A percentile compares a stretch with the other conserved stretches of the same genome.
phyloP scores from a whole-genome alignment of 352 stramenopile species.

The Globisporangium iwayamae region DNA sequence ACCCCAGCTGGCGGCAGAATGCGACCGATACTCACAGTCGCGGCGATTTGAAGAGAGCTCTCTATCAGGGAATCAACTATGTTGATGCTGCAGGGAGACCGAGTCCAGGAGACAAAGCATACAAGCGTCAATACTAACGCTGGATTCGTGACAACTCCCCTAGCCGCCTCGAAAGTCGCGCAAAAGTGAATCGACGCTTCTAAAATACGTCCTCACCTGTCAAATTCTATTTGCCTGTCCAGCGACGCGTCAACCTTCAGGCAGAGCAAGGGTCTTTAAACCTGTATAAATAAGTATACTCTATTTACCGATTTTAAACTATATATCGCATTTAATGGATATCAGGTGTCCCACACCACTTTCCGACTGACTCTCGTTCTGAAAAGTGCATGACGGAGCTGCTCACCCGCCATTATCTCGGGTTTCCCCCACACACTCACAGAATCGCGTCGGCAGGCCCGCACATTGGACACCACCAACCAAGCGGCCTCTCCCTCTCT shows the following conservation, averaged over 20 bases:
- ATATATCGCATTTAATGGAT: neutral
- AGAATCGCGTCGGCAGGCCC: neutral
- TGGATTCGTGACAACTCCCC: neutral
- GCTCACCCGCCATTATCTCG: neutral
- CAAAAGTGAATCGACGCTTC: neutral
- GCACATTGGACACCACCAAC: neutral
- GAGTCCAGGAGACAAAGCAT: neutral
- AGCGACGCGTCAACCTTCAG: no score
- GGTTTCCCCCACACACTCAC: neutral
- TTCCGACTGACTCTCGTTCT: slow-evolving; percentile 5
- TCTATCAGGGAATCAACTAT: neutral
- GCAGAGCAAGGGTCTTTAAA: neutral
- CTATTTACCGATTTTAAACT: neutral
- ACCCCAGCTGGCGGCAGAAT: neutral
- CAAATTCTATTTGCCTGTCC: neutral
- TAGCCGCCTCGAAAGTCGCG: neutral
- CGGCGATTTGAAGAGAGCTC: neutral
- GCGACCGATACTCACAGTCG: no score
- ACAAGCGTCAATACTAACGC: neutral
- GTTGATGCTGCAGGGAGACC: neutral
- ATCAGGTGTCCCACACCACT: slow-evolving; percentile 6
- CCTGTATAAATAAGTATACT: neutral
- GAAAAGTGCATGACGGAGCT: slow-evolving; percentile 1
- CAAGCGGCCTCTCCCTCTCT: neutral
- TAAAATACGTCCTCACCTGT: neutral